Percentiles rank a stretch among this genome's conserved stretches.
Conservation (phyloP, 2,329 filamentous ascomycete species). For the Neoscytalidium dimidiatum region DNA sequence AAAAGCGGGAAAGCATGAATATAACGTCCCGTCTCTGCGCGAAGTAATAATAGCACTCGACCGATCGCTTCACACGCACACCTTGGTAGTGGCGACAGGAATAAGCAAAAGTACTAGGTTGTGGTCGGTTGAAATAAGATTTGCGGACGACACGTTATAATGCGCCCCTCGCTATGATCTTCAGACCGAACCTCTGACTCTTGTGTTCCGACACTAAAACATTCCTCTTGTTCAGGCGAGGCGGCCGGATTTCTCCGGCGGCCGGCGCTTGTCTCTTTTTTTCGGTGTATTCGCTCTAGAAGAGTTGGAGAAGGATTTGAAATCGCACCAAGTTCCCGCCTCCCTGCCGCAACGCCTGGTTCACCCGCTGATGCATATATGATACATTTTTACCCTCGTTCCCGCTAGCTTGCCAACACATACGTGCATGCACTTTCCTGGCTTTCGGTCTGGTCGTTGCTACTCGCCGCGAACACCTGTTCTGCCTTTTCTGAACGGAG, state of each 20-base stretch:
- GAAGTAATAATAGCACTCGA: not conserved
- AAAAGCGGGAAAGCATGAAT: not conserved
- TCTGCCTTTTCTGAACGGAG: not conserved
- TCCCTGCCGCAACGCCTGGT: not conserved
- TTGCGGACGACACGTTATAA: not conserved
- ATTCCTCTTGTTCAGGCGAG: not conserved
- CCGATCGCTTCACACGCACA: no score
- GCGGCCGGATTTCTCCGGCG: not conserved
- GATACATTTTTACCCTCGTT: not conserved
- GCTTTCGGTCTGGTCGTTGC: not conserved
- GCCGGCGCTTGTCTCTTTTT: not conserved
- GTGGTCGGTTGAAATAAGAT: constrained; percentile 1
- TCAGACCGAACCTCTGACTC: not conserved
- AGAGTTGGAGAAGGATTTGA: constrained; percentile 3
- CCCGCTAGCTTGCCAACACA: not conserved
- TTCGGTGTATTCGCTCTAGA: not conserved
- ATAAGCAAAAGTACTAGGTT: not conserved
- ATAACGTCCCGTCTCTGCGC: not conserved
- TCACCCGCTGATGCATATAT: constrained; percentile 16
- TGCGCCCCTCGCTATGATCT: not conserved
- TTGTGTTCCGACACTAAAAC: not conserved
- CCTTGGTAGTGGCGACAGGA: no score
- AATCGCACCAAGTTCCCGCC: not conserved
- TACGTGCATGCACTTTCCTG: not conserved
- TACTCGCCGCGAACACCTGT: not conserved